Conservation (phyloP, 1,284 basidiomycete species). For the Leccinum solheimii region DNA sequence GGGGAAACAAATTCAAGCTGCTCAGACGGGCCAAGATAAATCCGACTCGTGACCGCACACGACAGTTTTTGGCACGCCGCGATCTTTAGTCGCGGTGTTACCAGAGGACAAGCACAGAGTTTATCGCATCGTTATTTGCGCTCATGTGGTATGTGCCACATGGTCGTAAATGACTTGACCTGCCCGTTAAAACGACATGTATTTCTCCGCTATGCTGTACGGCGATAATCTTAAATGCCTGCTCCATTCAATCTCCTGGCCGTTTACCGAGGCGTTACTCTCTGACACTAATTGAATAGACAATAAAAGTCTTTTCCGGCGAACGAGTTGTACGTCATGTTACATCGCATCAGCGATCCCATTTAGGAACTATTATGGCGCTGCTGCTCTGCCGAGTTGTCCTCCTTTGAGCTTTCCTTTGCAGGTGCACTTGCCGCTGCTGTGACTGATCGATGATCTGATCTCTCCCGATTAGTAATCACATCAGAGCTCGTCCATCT, state of each 20-base stretch:
- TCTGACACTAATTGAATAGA: conserved; percentile 19
- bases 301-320: conserved; percentile 24
- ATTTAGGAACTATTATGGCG: conserved; percentile 29
- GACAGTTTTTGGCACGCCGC: conserved; percentile 5
- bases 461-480: conserved; percentile 16
- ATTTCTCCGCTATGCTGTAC: conserved; percentile 11
- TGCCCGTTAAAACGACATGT: conserved; percentile 11
- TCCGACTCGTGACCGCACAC: conserved; percentile 28
- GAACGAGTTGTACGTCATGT: conserved; percentile 23
- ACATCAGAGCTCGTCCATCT: conserved; percentile 17
- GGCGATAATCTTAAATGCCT: conserved; percentile 20
- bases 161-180: conserved; percentile 16
- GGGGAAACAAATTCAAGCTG: conserved; percentile 57
- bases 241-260: conserved; percentile 35
- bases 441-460: conserved; percentile 16
- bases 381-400: conserved; percentile 19
- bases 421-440: conserved; percentile 14
- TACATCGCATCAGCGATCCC: conserved; percentile 20
- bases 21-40: conserved; percentile 37
- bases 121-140: conserved; percentile 19
- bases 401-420: conserved; percentile 31
- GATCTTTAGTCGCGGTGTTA: conserved; percentile 7
- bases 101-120: conserved; percentile 14
- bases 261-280: conserved; percentile 28
- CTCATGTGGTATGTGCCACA: conserved; percentile 7